Conservation (phyloP, 108 stramenopile species). For the Seminavis robusta region DNA sequence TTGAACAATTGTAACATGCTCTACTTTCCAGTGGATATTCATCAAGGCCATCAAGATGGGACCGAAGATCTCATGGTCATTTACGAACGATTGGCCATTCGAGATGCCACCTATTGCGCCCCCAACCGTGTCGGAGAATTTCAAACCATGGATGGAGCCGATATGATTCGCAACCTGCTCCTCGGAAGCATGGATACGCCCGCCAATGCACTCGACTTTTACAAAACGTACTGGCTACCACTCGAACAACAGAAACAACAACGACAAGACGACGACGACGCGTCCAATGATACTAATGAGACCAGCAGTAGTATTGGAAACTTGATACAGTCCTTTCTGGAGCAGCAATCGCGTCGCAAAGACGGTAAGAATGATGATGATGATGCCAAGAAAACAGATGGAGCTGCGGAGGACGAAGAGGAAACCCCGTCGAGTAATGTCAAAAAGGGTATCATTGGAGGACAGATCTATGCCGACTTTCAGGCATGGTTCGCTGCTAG, state of each 20-base stretch:
- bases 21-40: conserved; percentile 8
- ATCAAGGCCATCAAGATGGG: conserved; percentile 1
- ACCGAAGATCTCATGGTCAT: conserved; percentile 1
- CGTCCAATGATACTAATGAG: too few species aligned
- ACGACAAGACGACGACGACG: neutral
- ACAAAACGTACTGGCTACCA: conserved; percentile 9
- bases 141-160: conserved; percentile 6
- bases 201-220: neutral
- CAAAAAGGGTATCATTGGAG: too few species aligned
- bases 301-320: too few species aligned
- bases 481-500: conserved; percentile 2
- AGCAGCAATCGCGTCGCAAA: too few species aligned
- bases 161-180: neutral
- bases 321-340: too few species aligned
- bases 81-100: conserved; percentile 11
- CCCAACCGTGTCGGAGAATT: conserved; percentile 4
- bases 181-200: neutral
- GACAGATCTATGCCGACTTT: neutral
- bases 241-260: neutral
- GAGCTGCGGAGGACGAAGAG: too few species aligned
- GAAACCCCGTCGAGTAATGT: too few species aligned
- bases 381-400: too few species aligned
- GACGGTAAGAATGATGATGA: too few species aligned
- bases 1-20: conserved; percentile 4
- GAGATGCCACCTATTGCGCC: conserved; percentile 6